These are phyloP conservation scores for Raffaelea albimanens DNA, from an alignment of 2,329 filamentous ascomycete species.

Conservation along the genomic window DNA sequence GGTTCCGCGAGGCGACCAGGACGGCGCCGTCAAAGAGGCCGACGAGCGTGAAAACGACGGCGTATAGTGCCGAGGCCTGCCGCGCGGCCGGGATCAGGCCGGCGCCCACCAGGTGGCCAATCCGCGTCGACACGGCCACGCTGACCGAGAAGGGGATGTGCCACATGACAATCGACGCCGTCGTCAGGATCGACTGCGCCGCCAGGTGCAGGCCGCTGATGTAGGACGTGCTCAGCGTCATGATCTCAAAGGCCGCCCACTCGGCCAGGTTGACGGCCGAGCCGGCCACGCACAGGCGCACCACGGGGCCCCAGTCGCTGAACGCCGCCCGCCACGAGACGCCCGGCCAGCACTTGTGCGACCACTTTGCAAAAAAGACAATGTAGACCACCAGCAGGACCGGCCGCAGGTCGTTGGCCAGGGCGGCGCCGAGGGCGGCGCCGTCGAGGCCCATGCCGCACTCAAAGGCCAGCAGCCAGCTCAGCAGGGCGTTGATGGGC, in stretches of 20 bases:
- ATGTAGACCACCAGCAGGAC: slow-evolving; percentile 72
- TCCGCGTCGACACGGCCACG: slow-evolving; percentile 60
- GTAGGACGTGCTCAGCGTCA: slow-evolving; percentile 58
- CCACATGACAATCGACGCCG: slow-evolving; percentile 56
- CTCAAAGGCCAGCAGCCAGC: slow-evolving; percentile 68
- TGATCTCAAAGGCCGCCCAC: slow-evolving; percentile 40
- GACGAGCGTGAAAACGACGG: slow-evolving; percentile 14
- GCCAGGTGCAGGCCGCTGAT: slow-evolving; percentile 57
- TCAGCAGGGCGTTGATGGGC: slow-evolving; percentile 63
- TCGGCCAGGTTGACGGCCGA: slow-evolving; percentile 64
- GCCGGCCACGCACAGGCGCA: slow-evolving; percentile 61
- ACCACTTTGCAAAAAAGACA: slow-evolving; percentile 50
- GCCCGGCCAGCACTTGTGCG: slow-evolving; percentile 75
- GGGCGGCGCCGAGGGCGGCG: slow-evolving; percentile 69
- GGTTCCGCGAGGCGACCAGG: slow-evolving; percentile 45
- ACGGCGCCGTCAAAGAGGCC: slow-evolving; percentile 54
- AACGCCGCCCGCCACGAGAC: slow-evolving; percentile 42
- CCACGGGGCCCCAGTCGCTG: slow-evolving; percentile 47
- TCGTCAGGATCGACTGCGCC: slow-evolving; percentile 59
- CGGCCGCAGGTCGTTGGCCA: slow-evolving; percentile 71
- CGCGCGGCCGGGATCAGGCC: slow-evolving; percentile 33
- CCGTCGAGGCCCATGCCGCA: slow-evolving; percentile 63
- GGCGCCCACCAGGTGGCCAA: slow-evolving; percentile 66
- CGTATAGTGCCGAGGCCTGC: slow-evolving; percentile 4
- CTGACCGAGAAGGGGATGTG: slow-evolving; percentile 65